Evolutionary conservation across 371 early-diverging fungal species (phyloP), one percentile per base, ranked within the genome.

Genomic region (Lichtheimia ornata): DNA sequence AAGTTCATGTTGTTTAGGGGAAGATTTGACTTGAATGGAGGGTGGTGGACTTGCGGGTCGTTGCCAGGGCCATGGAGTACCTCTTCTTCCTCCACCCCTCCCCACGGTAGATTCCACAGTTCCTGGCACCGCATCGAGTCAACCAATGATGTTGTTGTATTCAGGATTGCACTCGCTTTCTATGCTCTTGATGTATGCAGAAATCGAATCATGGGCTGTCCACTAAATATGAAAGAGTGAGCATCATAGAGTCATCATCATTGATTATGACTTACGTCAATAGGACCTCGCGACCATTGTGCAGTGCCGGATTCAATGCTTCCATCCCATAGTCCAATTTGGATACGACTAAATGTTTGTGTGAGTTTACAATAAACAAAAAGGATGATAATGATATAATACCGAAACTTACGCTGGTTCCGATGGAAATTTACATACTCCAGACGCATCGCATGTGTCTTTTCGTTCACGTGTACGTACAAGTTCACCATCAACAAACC

Each of bases 261-360:
- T 22, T 22, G 11, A 30, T 58, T 18, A 53, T n/a, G 1, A 51
- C 69, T 67, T 73, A 79, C 79, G 47, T 75, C 72, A 53, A 79
- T 73, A 12, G 79, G 79, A 1, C 80, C 80, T 35, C 59, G 61
- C 1, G 77, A 60, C 80, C 80, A 79, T 53, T 65, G 62, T 18
- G 80, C 73, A 40, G 77, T 79, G 17, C 79, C 76, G 18, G 76
- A 52, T 43, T 71, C 69, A 40, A 49, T 64, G 40, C 75, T 74
- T 24, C 84, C 84, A 61, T 86, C 84, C 87, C 87, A 86, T 42
- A 86, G 67, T 2, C 84, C 84, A 65, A 86, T 65, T 59, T 79
- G 76, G 7, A 81, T 60, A 12, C 78, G 73, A 27, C 74, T 77
- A 62, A 62, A 71, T 2, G 59, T 50, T 7, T 22, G 47, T 18